Conservation (phyloP, 768 basidiomycete species). For the Asterophora lycoperdoides region DNA sequence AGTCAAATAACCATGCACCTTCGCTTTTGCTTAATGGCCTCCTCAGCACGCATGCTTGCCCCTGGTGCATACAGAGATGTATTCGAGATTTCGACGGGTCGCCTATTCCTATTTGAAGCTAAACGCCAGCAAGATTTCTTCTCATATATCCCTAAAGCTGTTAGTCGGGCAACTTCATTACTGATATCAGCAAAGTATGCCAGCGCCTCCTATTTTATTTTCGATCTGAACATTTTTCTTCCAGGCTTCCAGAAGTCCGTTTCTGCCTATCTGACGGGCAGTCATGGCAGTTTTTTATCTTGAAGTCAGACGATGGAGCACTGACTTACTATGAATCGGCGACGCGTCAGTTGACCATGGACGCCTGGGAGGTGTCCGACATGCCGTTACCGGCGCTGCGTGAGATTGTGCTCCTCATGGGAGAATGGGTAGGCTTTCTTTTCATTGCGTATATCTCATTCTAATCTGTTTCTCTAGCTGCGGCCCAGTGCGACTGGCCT, state of each 20-base stretch:
- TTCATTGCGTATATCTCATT: conserved; percentile 1
- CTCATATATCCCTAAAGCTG: conserved; percentile 25
- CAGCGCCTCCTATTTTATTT: conserved; percentile 11
- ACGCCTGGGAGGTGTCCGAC: conserved; percentile 17
- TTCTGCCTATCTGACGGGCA: conserved; percentile 32
- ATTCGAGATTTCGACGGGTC: conserved; percentile 19
- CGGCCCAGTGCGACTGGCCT: conserved; percentile 13
- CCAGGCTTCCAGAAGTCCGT: conserved; percentile 25
- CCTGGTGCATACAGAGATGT: conserved; percentile 23
- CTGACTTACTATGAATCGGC: conserved; percentile 24
- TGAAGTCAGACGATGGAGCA: conserved; percentile 22
- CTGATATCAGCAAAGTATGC: conserved; percentile 23
- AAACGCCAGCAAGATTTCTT: conserved; percentile 20
- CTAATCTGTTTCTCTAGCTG: conserved; percentile 13
- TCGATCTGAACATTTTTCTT: conserved; percentile 16
- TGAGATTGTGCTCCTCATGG: conserved; percentile 23
- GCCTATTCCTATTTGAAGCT: conserved; percentile 24
- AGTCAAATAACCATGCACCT: conserved; percentile 12
- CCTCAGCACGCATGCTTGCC: conserved; percentile 22
- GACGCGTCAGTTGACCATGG: conserved; percentile 19
- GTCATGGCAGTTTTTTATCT: conserved; percentile 28
- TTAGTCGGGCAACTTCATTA: conserved; percentile 29
- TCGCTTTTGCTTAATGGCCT: conserved; percentile 12
- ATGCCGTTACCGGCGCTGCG: conserved; percentile 16
- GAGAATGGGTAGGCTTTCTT: conserved; percentile 23